Percentiles rank a stretch among this genome's conserved stretches.
Conservation (phyloP, 2,329 filamentous ascomycete species). For the Albophoma yamanashiensis region DNA sequence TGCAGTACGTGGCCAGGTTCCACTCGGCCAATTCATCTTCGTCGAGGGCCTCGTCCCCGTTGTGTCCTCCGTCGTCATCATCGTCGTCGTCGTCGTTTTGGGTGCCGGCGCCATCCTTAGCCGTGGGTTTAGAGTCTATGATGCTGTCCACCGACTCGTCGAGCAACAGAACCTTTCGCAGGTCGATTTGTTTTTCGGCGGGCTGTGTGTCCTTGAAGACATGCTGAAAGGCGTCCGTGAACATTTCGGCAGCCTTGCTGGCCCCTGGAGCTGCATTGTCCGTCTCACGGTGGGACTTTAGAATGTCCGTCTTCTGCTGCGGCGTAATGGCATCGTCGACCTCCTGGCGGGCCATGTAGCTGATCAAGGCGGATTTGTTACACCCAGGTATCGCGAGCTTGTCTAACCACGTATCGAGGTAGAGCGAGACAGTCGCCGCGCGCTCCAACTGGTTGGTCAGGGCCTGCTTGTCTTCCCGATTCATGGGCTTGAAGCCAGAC, state of each 20-base stretch:
- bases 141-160: conserved; percentile 44
- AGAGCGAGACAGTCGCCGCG: conserved; percentile 38
- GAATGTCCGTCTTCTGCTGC: conserved; percentile 41
- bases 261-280: conserved; percentile 28
- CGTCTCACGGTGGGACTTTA: conserved; percentile 35
- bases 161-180: conserved; percentile 41
- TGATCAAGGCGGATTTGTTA: conserved; percentile 40
- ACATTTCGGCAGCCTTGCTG: conserved; percentile 33
- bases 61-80: conserved; percentile 21
- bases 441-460: conserved; percentile 40
- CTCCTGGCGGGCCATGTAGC: conserved; percentile 39
- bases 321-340: conserved; percentile 38
- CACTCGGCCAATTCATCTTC: conserved; percentile 31
- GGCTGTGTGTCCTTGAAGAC: conserved; percentile 33
- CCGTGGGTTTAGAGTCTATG: conserved; percentile 41
- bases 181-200: conserved; percentile 28
- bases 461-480: conserved; percentile 37
- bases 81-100: conserved; percentile 23
- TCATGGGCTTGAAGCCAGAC: conserved; percentile 45
- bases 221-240: conserved; percentile 45
- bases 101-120: conserved; percentile 29
- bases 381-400: conserved; percentile 38
- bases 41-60: conserved; percentile 22
- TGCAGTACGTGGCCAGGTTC: conserved; percentile 41
- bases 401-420: conserved; percentile 43